phyloP scores from a whole-genome alignment of 345 rosid species.

The Mercurialis annua region DNA sequence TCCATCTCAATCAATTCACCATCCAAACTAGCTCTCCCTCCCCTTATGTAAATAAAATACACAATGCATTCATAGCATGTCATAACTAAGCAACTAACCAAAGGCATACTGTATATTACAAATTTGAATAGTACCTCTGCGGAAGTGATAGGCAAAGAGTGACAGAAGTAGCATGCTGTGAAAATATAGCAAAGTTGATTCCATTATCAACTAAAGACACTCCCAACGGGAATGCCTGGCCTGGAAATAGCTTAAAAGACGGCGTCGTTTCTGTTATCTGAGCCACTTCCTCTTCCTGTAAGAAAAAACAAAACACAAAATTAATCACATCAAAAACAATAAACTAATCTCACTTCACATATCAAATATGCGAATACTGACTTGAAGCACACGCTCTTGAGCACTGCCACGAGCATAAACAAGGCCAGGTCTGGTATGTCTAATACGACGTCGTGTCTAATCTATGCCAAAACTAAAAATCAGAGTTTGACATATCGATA shows the following conservation, averaged over 20 bases:
- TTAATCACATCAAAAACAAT: not conserved
- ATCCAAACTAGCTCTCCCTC: conserved; percentile 26
- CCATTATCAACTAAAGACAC: conserved; percentile 71
- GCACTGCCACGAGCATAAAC: conserved; percentile 51
- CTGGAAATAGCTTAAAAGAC: conserved; percentile 50
- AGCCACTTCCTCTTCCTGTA: conserved; percentile 51
- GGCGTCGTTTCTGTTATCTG: conserved; percentile 33
- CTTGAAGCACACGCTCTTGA: conserved; percentile 63
- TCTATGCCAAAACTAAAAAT: conserved; percentile 23
- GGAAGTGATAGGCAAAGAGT: conserved; percentile 76
- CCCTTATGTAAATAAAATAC: conserved; percentile 29
- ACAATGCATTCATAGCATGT: not conserved
- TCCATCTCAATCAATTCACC: conserved; percentile 58
- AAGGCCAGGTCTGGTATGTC: conserved; percentile 21
- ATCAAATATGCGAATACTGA: conserved; percentile 2
- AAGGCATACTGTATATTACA: not conserved
- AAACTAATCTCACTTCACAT: not conserved
- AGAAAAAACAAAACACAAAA: not conserved
- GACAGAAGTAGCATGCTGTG: conserved; percentile 77
- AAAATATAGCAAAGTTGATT: conserved; percentile 80
- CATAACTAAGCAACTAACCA: not conserved
- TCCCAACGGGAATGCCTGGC: conserved; percentile 78
- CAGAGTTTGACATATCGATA: conserved; percentile 6
- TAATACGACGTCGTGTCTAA: conserved; percentile 39
- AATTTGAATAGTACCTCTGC: conserved; percentile 39